phyloP scores from a whole-genome alignment of 2,329 filamentous ascomycete species.

The Epichloe brachyelytri region DNA sequence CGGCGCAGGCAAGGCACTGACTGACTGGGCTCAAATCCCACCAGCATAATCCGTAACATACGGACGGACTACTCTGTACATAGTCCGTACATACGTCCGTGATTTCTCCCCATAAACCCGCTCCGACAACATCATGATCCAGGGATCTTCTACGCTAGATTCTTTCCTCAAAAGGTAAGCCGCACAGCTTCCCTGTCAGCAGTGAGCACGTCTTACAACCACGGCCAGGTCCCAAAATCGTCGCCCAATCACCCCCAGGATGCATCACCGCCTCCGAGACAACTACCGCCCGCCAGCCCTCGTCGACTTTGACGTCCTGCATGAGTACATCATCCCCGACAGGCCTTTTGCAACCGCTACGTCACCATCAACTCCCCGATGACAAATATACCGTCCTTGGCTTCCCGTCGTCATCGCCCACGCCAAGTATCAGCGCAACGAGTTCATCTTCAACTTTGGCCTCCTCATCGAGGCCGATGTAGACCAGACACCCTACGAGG shows the following conservation, averaged over 20 bases:
- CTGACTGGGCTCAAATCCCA: no score
- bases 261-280: constrained; percentile 38
- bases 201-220: not conserved
- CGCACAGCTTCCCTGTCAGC: no score
- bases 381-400: constrained; percentile 67
- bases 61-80: no score
- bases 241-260: constrained; percentile 48
- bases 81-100: no score
- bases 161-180: constrained; percentile 49
- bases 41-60: no score
- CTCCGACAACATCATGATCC: constrained; percentile 38
- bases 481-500: constrained; percentile 69
- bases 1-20: no score
- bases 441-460: constrained; percentile 98
- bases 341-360: constrained; percentile 88
- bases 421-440: constrained; percentile 74
- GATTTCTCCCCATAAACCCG: no score
- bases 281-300: constrained; percentile 39
- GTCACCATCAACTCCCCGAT: constrained; percentile 63
- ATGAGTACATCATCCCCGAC: constrained; percentile 85
- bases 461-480: constrained; percentile 56
- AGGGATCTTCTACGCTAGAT: constrained; percentile 58
- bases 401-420: constrained; percentile 76
- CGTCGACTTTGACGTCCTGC: constrained; percentile 74
- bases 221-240: constrained; percentile 10